A percentile compares a stretch with the other conserved stretches of the same genome.
Conservation (phyloP, 2,329 filamentous ascomycete genomes). For the Calycina herbarum region DNA sequence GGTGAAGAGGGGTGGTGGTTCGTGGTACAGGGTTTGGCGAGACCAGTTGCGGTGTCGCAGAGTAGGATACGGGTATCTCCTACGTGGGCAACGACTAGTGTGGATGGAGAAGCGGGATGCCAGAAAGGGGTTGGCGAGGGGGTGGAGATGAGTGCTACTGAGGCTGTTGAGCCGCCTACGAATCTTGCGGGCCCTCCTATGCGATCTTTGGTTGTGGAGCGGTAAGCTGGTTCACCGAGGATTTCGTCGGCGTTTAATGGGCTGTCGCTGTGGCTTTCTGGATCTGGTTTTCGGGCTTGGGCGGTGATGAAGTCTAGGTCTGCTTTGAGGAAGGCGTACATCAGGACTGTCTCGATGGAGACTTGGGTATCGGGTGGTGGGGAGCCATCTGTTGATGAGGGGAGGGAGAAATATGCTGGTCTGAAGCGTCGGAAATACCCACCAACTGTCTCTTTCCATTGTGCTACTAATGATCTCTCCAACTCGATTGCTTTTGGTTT, state of each 20-base stretch:
- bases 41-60: slow-evolving; percentile 81
- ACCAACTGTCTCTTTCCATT: slow-evolving; percentile 83
- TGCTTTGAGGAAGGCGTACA: slow-evolving; percentile 89
- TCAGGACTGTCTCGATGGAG: slow-evolving; percentile 75
- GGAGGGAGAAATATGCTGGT: slow-evolving; percentile 68
- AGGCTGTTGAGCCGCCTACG: slow-evolving; percentile 91
- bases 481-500: slow-evolving; percentile 64
- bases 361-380: slow-evolving; percentile 42
- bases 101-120: slow-evolving; percentile 84
- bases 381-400: slow-evolving; percentile 36
- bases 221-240: slow-evolving; percentile 62
- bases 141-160: slow-evolving; percentile 85
- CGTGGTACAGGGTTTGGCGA: slow-evolving; percentile 77
- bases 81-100: slow-evolving; percentile 83
- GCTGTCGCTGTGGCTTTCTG: slow-evolving; percentile 68
- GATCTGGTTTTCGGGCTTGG: slow-evolving; percentile 78
- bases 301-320: slow-evolving; percentile 93
- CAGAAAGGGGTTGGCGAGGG: slow-evolving; percentile 91
- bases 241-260: slow-evolving; percentile 86
- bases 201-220: slow-evolving; percentile 54
- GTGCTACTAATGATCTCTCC: slow-evolving; percentile 68
- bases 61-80: slow-evolving; percentile 91
- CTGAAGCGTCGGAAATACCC: slow-evolving; percentile 93
- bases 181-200: slow-evolving; percentile 80
- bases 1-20: slow-evolving; percentile 93